Conservation (phyloP, 768 basidiomycete species). For the Calvatia gigantea region DNA sequence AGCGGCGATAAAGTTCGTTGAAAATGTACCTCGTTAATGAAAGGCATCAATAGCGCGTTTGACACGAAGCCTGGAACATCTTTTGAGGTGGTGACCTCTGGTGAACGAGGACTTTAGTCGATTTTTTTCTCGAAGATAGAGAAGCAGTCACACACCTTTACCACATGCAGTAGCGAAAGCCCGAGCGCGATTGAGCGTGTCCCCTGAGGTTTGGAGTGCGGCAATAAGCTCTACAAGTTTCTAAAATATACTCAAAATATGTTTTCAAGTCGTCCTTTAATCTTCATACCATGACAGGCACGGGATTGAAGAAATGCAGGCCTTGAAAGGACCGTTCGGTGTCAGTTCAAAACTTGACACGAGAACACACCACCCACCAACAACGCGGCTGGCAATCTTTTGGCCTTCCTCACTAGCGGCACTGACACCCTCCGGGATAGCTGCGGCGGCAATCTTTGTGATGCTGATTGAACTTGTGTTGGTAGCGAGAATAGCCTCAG, state of each 20-base stretch:
- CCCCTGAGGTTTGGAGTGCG: constrained; percentile 82
- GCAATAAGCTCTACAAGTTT: constrained; percentile 96
- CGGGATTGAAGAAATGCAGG: constrained; percentile 95
- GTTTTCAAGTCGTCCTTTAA: neutral
- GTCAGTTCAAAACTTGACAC: neutral
- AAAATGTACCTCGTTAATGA: constrained; percentile 79
- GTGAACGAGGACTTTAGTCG: neutral
- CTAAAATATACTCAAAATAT: constrained; percentile 30
- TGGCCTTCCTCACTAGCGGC: constrained; percentile 63
- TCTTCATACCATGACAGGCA: constrained; percentile 83
- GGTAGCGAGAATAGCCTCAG: constrained; percentile 78
- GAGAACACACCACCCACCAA: constrained; percentile 47
- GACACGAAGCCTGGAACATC: constrained; percentile 97
- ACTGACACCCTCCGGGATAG: constrained; percentile 54
- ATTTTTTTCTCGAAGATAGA: neutral
- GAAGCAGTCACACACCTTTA: constrained; percentile 62
- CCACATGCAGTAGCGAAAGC: constrained; percentile 86
- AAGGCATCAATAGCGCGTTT: constrained; percentile 94
- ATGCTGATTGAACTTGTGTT: constrained; percentile 96
- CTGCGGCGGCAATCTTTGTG: constrained; percentile 87
- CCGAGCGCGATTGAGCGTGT: constrained; percentile 72
- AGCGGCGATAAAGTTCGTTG: neutral
- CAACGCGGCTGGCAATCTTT: constrained; percentile 67
- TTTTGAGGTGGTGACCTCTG: constrained; percentile 88
- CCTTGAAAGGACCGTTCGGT: constrained; percentile 39